Conservation (phyloP, 768 basidiomycete genomes). For the Dioszegia crocea region DNA sequence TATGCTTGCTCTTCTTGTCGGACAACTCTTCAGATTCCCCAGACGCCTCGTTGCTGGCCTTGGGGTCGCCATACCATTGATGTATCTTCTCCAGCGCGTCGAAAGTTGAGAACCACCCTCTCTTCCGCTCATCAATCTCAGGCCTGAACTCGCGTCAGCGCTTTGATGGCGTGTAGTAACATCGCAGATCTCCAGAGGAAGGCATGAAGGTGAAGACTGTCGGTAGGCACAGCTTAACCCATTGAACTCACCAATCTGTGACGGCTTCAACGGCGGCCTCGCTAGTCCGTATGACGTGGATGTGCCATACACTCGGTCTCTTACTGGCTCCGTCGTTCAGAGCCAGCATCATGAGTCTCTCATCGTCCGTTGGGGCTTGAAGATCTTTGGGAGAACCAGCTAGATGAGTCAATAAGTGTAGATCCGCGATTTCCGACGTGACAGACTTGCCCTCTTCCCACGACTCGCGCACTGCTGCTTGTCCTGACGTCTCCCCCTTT, state of each 20-base stretch:
- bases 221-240: too few relatives aligned
- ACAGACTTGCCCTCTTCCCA: constrained; percentile 40
- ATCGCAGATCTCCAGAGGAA: too few relatives aligned
- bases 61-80: constrained; percentile 29
- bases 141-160: constrained; percentile 20
- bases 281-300: constrained; percentile 24
- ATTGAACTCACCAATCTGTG: constrained; percentile 22
- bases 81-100: constrained; percentile 20
- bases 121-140: constrained; percentile 29
- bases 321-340: constrained; percentile 13
- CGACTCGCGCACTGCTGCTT: constrained; percentile 42
- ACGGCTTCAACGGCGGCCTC: constrained; percentile 16
- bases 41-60: neutral
- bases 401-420: neutral
- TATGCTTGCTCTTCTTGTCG: constrained; percentile 7
- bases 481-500: constrained; percentile 33
- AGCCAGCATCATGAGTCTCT: constrained; percentile 18
- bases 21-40: neutral
- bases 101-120: constrained; percentile 22
- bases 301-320: constrained; percentile 24
- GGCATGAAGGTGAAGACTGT: too few relatives aligned
- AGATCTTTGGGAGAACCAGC: constrained; percentile 34
- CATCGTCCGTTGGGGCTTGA: constrained; percentile 17
- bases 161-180: too few relatives aligned
- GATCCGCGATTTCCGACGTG: too few relatives aligned